These are phyloP conservation scores for Torulaspora delbrueckii DNA, from an alignment of 805 yeast genomes.

Conservation along the genomic window DNA sequence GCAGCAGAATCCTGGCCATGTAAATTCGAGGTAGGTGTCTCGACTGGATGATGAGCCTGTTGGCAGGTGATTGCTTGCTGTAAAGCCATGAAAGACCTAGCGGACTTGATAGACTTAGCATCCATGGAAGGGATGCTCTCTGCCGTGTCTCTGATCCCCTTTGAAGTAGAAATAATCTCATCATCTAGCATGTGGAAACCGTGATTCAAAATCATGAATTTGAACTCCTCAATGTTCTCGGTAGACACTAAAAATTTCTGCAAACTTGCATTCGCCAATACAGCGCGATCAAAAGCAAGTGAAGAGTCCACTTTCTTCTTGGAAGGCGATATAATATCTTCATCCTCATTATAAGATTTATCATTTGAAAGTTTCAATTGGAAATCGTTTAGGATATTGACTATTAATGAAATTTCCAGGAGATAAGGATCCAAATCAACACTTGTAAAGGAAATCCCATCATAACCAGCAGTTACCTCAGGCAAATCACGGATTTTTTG, in stretches of 20 bases:
- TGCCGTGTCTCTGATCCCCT: slow-evolving; percentile 20
- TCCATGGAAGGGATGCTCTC: slow-evolving; percentile 10
- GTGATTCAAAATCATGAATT: slow-evolving; percentile 36
- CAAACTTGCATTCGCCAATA: slow-evolving; percentile 33
- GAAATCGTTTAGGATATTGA: slow-evolving; percentile 36
- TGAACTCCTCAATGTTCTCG: slow-evolving; percentile 42
- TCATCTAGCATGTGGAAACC: slow-evolving; percentile 30
- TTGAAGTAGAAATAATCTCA: slow-evolving; percentile 25
- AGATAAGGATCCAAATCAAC: slow-evolving; percentile 48
- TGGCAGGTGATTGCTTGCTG: slow-evolving; percentile 6
- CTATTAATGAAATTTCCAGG: slow-evolving; percentile 41
- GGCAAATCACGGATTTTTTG: slow-evolving; percentile 14
- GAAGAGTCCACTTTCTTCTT: slow-evolving; percentile 8
- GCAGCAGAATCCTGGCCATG: neutral
- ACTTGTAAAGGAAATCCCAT: slow-evolving; percentile 44
- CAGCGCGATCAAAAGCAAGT: slow-evolving; percentile 36
- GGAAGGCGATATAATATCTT: neutral
- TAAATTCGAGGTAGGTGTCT: neutral
- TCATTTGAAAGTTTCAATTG: slow-evolving; percentile 3
- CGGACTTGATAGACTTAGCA: slow-evolving; percentile 15
- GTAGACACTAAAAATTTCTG: slow-evolving; percentile 39
- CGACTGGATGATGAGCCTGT: neutral
- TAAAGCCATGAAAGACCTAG: slow-evolving; percentile 23
- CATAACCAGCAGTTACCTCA: slow-evolving; percentile 32
- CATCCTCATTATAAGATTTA: neutral